Base-by-base conservation (phyloP, 257 asterid genomes). In the Apocynum venetum region DNA sequence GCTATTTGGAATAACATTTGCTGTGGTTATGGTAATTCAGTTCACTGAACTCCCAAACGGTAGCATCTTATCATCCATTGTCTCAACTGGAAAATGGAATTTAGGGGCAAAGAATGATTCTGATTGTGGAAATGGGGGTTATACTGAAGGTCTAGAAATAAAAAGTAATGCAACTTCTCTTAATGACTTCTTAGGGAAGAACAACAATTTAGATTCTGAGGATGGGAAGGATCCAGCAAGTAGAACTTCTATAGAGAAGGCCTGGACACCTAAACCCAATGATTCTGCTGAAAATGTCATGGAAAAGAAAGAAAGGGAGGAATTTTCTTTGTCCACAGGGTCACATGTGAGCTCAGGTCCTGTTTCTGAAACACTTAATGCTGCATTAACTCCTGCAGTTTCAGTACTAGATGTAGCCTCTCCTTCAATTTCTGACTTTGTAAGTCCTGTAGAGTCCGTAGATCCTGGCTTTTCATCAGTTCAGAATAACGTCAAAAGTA, bases 41-140 rank as follows among this genome's bases (percentile, higher is more conserved):
- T 84, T 80, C 65, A 31, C 79, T 59, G 77, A 75, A 79, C 77
- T 84, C 65, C 88, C 82, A 64, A 53, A 76, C 35, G 75, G 77
- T 63, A 72, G 19, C 25, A 60, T 55, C 75, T n/a, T 86, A 9
- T 74, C 85, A 31, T 82, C 89, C 20, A 65, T 86, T 20, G 41
- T 78, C 4, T 69, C 82, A 38, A 53, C 79, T 52, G 79, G 67
- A 17, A 82, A 35, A 72, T 36, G 65, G 76, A 53, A 53, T 4
- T 52, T 53, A 38, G 75, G 44, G 81, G 75, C 46, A 75, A 84
- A 59, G 67, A 82, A 35, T 63, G 76, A 66, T 72, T 77, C 79
- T 15, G 66, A 35, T 67, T 47, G 53, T 35, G 61, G 63, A 60
- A 43, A 9, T 71, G 72, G 73, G 10, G 64, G 73, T 9, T 63